phyloP scores from a whole-genome alignment of 257 asterid genomes.

The Dorcoceras hygrometricum region DNA sequence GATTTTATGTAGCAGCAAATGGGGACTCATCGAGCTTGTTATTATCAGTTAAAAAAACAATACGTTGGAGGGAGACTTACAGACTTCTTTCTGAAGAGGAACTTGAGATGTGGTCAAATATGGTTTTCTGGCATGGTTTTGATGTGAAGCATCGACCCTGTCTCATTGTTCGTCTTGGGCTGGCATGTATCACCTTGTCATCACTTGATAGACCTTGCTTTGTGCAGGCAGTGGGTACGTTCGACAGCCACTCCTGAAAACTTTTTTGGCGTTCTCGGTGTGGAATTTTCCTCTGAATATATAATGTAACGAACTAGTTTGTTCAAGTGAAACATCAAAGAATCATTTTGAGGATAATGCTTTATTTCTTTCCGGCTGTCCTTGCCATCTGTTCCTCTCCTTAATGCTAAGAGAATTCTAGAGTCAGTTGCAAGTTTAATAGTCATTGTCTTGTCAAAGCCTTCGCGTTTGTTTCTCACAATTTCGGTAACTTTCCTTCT shows the following conservation, averaged over 20 bases:
- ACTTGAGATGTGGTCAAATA: slow-evolving; percentile 82
- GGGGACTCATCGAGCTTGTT: slow-evolving; percentile 60
- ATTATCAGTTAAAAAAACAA: slow-evolving; percentile 70
- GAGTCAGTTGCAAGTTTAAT: slow-evolving; percentile 1
- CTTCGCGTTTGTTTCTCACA: slow-evolving; percentile 6
- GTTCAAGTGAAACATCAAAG: not conserved
- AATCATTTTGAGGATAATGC: slow-evolving; percentile 7
- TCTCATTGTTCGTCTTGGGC: slow-evolving; percentile 87
- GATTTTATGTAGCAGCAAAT: slow-evolving; percentile 70
- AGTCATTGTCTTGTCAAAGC: not conserved
- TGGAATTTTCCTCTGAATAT: not conserved
- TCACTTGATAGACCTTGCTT: slow-evolving; percentile 70
- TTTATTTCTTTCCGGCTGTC: slow-evolving; percentile 1
- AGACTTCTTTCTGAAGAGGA: slow-evolving; percentile 75
- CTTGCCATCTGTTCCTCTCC: slow-evolving; percentile 5
- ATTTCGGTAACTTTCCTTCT: not conserved
- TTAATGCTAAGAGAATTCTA: not conserved
- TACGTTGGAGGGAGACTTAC: slow-evolving; percentile 89
- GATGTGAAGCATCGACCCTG: slow-evolving; percentile 66
- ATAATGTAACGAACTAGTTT: not conserved
- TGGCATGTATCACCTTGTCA: slow-evolving; percentile 67
- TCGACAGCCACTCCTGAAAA: slow-evolving; percentile 21
- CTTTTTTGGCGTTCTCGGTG: not conserved
- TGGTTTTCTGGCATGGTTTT: slow-evolving; percentile 94
- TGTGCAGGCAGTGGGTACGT: slow-evolving; percentile 92